A percentile compares a stretch with the other conserved stretches of the same genome.
Evolutionary conservation across 2,329 filamentous ascomycete species (phyloP).

Genomic region (Myrmaecium sp.): DNA sequence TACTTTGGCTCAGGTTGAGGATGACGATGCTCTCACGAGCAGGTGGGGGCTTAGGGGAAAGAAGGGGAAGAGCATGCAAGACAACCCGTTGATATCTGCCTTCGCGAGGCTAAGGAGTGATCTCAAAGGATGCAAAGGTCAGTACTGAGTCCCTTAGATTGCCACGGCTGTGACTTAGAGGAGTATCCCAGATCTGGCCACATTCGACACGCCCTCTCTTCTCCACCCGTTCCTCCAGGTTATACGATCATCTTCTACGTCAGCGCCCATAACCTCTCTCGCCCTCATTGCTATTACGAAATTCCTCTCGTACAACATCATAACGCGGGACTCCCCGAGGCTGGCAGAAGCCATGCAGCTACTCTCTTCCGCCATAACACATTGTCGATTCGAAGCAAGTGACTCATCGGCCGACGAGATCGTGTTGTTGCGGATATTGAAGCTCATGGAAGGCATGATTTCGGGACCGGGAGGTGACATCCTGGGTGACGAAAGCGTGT

Average conservation of each 20-base stretch:
- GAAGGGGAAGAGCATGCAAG: slow-evolving; percentile 93
- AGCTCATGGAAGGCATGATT: slow-evolving; percentile 97
- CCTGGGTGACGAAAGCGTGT: slow-evolving; percentile 94
- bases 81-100: slow-evolving; percentile 88
- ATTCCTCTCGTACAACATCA: slow-evolving; percentile 88
- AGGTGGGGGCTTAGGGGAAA: slow-evolving; percentile 88
- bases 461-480: slow-evolving; percentile 83
- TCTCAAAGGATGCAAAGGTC: slow-evolving; percentile 69
- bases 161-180: slow-evolving; percentile 6
- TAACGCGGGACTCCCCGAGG: slow-evolving; percentile 68
- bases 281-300: slow-evolving; percentile 88
- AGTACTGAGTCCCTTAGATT: slow-evolving; percentile 4
- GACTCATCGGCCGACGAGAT: slow-evolving; percentile 92
- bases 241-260: slow-evolving; percentile 89
- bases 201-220: slow-evolving; percentile 76
- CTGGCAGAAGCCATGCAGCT: slow-evolving; percentile 87
- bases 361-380: slow-evolving; percentile 84
- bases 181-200: slow-evolving; percentile 51
- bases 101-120: slow-evolving; percentile 84
- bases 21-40: slow-evolving; percentile 50
- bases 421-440: slow-evolving; percentile 81
- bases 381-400: slow-evolving; percentile 93
- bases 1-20: slow-evolving; percentile 16
- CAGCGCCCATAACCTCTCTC: slow-evolving; percentile 87
- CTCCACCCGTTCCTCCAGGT: slow-evolving; percentile 92